phyloP scores from a whole-genome alignment of 116 monocot species.

The Dioscorea cayenensis region DNA sequence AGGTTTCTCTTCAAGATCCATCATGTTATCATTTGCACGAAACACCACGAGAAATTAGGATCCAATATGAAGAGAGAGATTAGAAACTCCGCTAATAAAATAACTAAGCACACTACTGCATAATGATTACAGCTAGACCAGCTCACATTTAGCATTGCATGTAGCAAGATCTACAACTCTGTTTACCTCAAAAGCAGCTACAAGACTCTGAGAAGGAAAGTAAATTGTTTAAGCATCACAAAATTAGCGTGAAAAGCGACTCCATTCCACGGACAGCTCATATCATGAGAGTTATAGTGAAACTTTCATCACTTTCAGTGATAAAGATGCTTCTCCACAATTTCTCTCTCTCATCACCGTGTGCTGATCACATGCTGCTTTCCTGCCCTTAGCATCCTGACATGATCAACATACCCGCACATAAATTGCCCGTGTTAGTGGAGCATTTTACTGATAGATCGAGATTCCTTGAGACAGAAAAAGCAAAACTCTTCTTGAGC shows the following conservation, averaged over 20 bases:
- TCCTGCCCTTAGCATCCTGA: constrained; percentile 75
- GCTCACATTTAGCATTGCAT: too few species aligned
- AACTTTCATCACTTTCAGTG: background rate
- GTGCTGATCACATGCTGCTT: constrained; percentile 98
- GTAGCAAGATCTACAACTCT: too few species aligned
- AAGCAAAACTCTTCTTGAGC: background rate
- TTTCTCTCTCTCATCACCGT: constrained; percentile 34
- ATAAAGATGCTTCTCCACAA: background rate
- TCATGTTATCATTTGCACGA: constrained; percentile 19
- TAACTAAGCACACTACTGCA: too few species aligned
- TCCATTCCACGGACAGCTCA: background rate
- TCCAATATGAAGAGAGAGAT: background rate
- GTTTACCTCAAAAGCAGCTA: too few species aligned
- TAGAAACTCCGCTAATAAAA: too few species aligned
- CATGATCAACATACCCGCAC: constrained; percentile 82
- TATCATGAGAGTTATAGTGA: background rate
- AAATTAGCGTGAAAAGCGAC: background rate
- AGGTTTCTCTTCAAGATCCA: constrained; percentile 77
- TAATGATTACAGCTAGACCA: too few species aligned
- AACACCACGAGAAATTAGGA: background rate
- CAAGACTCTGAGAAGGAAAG: too few species aligned
- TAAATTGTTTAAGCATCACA: too few species aligned
- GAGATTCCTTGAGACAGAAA: background rate
- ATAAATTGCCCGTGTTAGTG: background rate
- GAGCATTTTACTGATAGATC: background rate